Percentiles rank a stretch among this genome's conserved stretches.
These are phyloP conservation scores for Fusarium guadeloupense DNA, from an alignment of 2,329 filamentous ascomycete genomes.

Conservation along the genomic window DNA sequence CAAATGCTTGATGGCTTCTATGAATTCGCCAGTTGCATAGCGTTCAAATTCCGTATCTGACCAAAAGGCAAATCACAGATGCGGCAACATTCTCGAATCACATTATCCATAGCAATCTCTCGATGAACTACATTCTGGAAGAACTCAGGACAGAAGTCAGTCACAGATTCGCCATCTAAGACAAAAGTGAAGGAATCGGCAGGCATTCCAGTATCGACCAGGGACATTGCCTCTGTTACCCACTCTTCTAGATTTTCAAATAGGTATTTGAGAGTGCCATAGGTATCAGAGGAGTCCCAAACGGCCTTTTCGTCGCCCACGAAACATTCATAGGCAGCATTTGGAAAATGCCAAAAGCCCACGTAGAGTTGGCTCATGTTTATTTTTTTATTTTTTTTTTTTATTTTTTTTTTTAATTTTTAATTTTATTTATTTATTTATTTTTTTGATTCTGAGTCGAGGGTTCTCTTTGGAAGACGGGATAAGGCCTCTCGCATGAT, in stretches of 20 bases:
- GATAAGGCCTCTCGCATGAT: constrained; percentile 1
- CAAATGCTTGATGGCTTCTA: neutral
- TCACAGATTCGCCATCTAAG: neutral
- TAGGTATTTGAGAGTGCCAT: neutral
- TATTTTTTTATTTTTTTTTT: neutral
- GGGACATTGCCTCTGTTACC: neutral
- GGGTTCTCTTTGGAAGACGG: neutral
- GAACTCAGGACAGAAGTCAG: neutral
- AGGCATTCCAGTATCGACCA: neutral
- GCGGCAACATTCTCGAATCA: neutral
- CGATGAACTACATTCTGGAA: constrained; percentile 1
- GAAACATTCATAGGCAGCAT: too few species aligned
- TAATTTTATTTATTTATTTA: too few species aligned
- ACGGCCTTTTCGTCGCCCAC: too few species aligned
- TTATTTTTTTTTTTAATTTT: too few species aligned
- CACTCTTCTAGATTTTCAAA: neutral
- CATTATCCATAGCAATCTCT: neutral
- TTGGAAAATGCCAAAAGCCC: too few species aligned
- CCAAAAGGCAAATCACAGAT: too few species aligned
- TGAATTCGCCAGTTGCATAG: neutral
- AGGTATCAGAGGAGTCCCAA: too few species aligned
- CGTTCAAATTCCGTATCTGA: too few species aligned
- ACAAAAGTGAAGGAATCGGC: neutral
- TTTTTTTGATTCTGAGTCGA: neutral
- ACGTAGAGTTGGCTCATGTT: too few species aligned